Evolutionary conservation across 169 alveolate species (phyloP).

Genomic region (Plasmodium berghei): DNA sequence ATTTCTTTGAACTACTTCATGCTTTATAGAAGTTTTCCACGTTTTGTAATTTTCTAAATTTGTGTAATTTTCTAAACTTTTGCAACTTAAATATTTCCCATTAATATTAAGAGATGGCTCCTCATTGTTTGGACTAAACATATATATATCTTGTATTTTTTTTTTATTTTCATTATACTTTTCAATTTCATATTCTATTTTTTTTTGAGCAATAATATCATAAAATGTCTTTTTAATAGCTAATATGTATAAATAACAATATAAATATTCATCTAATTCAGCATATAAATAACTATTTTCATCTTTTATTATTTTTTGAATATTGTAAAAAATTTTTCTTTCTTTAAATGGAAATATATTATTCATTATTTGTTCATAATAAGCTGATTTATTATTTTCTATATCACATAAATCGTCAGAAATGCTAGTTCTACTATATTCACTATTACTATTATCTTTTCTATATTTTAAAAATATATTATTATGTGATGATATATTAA

Average conservation of each 20-base stretch:
- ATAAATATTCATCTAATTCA: constrained; percentile 47
- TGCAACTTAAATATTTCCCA: no score
- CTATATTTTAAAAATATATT: not conserved
- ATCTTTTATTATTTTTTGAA: constrained; percentile 15
- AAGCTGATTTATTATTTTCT: not conserved
- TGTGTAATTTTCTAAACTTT: no score
- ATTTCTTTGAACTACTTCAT: no score
- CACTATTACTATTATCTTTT: constrained; percentile 2
- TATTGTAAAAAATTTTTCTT: constrained; percentile 22
- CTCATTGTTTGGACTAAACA: no score
- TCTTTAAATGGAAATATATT: constrained; percentile 30
- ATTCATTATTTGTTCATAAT: constrained; percentile 35
- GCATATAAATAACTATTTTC: constrained; percentile 12
- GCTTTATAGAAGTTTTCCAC: no score
- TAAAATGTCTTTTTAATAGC: constrained; percentile 48
- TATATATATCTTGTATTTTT: no score
- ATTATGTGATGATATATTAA: not conserved
- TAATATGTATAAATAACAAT: constrained; percentile 28
- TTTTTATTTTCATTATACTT: not conserved
- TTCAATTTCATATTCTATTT: not conserved
- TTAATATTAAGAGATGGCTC: no score
- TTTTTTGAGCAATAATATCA: constrained; percentile 18
- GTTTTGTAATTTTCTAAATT: no score
- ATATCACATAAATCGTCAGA: not conserved
- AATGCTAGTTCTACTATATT: not conserved